Conservation (phyloP, 345 rosid genomes). For the Linum usitatissimum region DNA sequence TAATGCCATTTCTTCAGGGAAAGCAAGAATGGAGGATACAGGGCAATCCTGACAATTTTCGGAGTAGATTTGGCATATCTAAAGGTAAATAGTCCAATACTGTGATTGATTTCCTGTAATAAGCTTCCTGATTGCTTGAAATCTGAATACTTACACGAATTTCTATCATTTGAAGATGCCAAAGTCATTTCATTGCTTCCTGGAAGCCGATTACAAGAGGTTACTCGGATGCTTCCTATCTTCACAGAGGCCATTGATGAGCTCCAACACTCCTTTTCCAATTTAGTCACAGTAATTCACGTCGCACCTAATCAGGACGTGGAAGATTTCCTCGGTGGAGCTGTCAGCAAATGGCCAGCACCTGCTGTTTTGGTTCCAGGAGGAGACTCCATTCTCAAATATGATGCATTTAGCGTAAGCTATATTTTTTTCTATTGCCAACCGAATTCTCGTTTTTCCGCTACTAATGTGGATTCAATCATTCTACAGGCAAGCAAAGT, state of each 20-base stretch:
- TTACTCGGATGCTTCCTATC: slow-evolving; percentile 76
- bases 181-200: slow-evolving; percentile 63
- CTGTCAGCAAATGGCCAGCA: slow-evolving; percentile 57
- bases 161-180: slow-evolving; percentile 37
- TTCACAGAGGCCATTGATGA: slow-evolving; percentile 39
- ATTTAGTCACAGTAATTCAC: slow-evolving; percentile 46
- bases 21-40: slow-evolving; percentile 37
- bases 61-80: slow-evolving; percentile 32
- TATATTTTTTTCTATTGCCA: slow-evolving; percentile 7
- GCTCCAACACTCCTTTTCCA: slow-evolving; percentile 39
- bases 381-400: slow-evolving; percentile 49
- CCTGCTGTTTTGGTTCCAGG: slow-evolving; percentile 61
- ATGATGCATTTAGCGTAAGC: slow-evolving; percentile 68
- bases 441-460: not conserved
- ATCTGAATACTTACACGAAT: not conserved
- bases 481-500: slow-evolving; percentile 59
- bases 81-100: slow-evolving; percentile 31
- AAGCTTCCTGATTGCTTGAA: not conserved
- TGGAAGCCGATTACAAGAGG: slow-evolving; percentile 95
- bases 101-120: not conserved
- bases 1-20: slow-evolving; percentile 26
- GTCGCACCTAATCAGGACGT: slow-evolving; percentile 74
- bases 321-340: slow-evolving; percentile 33
- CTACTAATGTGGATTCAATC: slow-evolving; percentile 3
- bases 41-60: slow-evolving; percentile 36